Base-by-base conservation (phyloP, 805 yeast species). In the Pichia nanzhaoensis region DNA sequence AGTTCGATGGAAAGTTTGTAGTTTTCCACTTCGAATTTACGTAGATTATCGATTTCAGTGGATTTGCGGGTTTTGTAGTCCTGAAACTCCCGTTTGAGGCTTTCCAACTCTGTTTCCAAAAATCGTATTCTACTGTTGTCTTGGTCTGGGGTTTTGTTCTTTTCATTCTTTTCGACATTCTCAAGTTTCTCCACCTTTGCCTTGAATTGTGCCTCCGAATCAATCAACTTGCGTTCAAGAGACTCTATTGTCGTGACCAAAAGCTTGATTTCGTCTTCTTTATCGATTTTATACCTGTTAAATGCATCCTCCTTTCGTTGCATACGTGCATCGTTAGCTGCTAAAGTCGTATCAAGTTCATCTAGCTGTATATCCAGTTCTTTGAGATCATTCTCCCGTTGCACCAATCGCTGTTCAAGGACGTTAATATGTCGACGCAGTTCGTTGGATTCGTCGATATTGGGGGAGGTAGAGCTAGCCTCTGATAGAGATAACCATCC, bases 161-260 rank as follows among this genome's bases (percentile, higher is more conserved):
- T 34, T 13, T 3, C 9, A n/a, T 9, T 18, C 27, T 32, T 36
- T 31, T 43, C n/a, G n/a, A n/a, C n/a, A n/a, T n/a, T n/a, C 13
- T 39, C 35, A 10, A 39, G 18, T 18, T 30, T 27, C 7, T 27
- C 39, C 19, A 37, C 27, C 9, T 33, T 44, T 41, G 69, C 65
- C 53, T 73, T 78, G 30, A 74, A 60, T 18, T 58, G 56, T 48
- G 75, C 82, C 47, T 74, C 77, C 16, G 41, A 17, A 47, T 79
- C 83, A 41, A 69, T 72, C 32, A 78, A 78, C 35, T 78, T 77
- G 28, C 64, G 58, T 37, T 77, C 75, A 58, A 81, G 67, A 37
- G 76, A 63, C 47, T 75, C 81, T 40, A 81, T 69, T 16, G 77
- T 78, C 41, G 74, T 77, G 38, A 82, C 59, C 64, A 83, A 67